Evolutionary conservation across 1,284 basidiomycete genomes (phyloP), one percentile per base, ranked within the genome.

Genomic region (Anthracocystis walkeri): DNA sequence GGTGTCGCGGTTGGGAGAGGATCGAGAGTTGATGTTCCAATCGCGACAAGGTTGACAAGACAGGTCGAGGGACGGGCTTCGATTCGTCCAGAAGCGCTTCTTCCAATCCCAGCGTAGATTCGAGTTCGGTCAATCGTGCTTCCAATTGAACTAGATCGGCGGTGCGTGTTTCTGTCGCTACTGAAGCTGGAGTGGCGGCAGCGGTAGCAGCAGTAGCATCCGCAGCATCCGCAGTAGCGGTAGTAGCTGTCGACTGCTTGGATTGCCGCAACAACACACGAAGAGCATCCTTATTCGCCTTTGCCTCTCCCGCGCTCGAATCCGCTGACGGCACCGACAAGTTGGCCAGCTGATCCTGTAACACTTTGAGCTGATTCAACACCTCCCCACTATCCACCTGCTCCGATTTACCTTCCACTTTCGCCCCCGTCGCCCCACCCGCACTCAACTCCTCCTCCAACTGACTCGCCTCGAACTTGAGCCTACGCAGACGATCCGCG

Each of bases 1-100:
- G 91, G 84, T 99, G 95, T 7, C 95, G 91, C 0, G 97, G 96
- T 87, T 98, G 95, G 0, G 95, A 93, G 55, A 99, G 90, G 16
- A 98, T 88, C 2, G 91, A 90, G 31, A 98, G 88, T 85, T 95
- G 93, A 29, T 91, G 90, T 82, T 93, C 94, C 41, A 97, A 89
- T 31, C 93, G 91, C 18, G 89, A 89, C 45, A 98, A 88, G 46
- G 94, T 90, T 0, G 92, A 90, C 1, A 97, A 87, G 16, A 98
- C 87, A 0, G 96, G 94, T 1, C 91, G 88, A 0, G 93, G 91
- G 12, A 94, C 87, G 2, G 82, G 73, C 48, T 48, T 57, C 16
- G 67, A 68, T 45, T 79, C 78, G 61, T 80, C 78, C 21, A 74
- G 41, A 1, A 74, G 40, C 10, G 65, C 71, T 29, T 77, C 52